Evolutionary conservation across 495 filamentous ascomycete species (phyloP).

Genomic region (Podospora tetraspora): DNA sequence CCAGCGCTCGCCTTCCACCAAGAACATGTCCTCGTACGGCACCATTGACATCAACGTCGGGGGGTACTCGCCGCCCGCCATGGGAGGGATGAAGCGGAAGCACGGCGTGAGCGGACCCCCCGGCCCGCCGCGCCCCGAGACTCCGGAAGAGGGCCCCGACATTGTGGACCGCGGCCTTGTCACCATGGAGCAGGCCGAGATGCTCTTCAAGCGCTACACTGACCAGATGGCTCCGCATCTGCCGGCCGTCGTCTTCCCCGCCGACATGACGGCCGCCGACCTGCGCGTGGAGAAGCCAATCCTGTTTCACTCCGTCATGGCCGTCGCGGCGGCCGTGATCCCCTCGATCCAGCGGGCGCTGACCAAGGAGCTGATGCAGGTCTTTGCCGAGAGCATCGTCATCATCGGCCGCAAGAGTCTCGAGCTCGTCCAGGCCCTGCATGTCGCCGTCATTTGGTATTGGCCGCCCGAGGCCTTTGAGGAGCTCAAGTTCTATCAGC

Average conservation of each 20-base stretch:
- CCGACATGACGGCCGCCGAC: slow-evolving; percentile 58
- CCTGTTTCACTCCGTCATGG: slow-evolving; percentile 76
- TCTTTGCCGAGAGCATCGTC: slow-evolving; percentile 69
- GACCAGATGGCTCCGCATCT: slow-evolving; percentile 64
- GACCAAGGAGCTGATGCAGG: slow-evolving; percentile 63
- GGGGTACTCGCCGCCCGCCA: slow-evolving; percentile 27
- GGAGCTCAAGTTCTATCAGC: slow-evolving; percentile 86
- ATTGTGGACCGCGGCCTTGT: slow-evolving; percentile 68
- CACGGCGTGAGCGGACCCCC: slow-evolving; percentile 20
- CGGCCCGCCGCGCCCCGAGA: slow-evolving; percentile 10
- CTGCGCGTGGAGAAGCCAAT: slow-evolving; percentile 68
- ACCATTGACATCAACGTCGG: slow-evolving; percentile 21
- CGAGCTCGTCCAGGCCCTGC: slow-evolving; percentile 77
- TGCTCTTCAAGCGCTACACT: slow-evolving; percentile 65
- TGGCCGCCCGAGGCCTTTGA: slow-evolving; percentile 76
- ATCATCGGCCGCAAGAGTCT: slow-evolving; percentile 75
- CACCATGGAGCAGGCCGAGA: slow-evolving; percentile 53
- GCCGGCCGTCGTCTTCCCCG: slow-evolving; percentile 72
- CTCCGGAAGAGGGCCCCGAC: slow-evolving; percentile 46
- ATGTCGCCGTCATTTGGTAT: slow-evolving; percentile 73
- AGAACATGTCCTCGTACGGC: slow-evolving; percentile 8
- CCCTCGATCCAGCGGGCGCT: slow-evolving; percentile 56
- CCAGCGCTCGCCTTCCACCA: background rate
- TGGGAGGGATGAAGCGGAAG: slow-evolving; percentile 48
- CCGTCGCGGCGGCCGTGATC: slow-evolving; percentile 57